Evolutionary conservation across 352 stramenopile genomes (phyloP).

Genomic region (Peronosclerospora sorghi): DNA sequence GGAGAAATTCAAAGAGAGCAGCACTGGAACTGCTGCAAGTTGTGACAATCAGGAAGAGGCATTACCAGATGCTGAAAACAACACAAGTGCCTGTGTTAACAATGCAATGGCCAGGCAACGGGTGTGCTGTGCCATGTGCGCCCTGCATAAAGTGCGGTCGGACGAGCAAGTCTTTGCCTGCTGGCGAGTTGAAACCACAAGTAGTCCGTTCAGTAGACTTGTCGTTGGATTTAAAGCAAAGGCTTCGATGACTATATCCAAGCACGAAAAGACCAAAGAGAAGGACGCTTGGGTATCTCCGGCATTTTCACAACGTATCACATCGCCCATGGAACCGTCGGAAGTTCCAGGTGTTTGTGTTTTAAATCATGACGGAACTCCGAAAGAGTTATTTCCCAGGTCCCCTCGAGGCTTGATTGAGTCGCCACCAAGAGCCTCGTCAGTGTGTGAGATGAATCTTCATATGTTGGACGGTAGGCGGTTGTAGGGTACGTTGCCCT

Average conservation of each 20-base stretch:
- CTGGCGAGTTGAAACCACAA: conserved; percentile 18
- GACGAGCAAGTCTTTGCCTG: conserved; percentile 30
- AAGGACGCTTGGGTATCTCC: conserved; percentile 14
- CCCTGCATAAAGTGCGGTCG: conserved; percentile 19
- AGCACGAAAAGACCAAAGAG: not conserved
- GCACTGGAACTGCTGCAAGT: conserved; percentile 11
- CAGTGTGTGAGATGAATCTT: conserved; percentile 14
- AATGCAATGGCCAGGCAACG: conserved; percentile 15
- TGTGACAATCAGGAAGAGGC: conserved; percentile 13
- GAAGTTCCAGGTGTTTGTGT: conserved; percentile 3
- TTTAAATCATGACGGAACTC: conserved; percentile 21
- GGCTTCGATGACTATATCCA: conserved; percentile 4
- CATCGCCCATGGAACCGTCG: conserved; percentile 12
- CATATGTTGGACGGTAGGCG: conserved; percentile 13
- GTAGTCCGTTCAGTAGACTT: conserved; percentile 20
- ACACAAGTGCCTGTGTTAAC: conserved; percentile 3
- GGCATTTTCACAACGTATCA: conserved; percentile 11
- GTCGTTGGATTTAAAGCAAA: conserved; percentile 5
- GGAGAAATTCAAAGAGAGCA: conserved; percentile 7
- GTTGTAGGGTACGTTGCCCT: conserved; percentile 1
- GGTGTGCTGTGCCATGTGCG: conserved; percentile 34
- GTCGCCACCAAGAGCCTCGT: conserved; percentile 8
- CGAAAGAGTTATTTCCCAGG: conserved; percentile 16
- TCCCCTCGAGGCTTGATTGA: conserved; percentile 9
- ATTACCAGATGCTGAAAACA: not conserved